phyloP scores from a whole-genome alignment of 2,329 filamentous ascomycete species.

The Venturia nashicola region DNA sequence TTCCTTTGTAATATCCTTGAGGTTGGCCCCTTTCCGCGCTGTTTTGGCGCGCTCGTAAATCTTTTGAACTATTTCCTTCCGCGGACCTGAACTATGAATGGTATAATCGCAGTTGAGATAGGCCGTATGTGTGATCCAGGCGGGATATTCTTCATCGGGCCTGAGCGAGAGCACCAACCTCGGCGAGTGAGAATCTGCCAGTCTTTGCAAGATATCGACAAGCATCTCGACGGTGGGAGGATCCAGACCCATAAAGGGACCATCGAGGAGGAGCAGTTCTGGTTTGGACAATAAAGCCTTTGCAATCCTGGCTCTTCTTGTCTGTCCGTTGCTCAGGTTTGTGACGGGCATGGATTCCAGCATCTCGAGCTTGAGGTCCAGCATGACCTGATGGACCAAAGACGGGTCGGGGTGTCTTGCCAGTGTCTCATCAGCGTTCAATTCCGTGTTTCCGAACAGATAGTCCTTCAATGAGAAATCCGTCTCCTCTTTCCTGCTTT shows the following conservation, averaged over 20 bases:
- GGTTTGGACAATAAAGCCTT: conserved; percentile 69
- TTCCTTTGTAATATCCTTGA: not conserved
- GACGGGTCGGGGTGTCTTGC: conserved; percentile 25
- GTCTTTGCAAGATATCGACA: conserved; percentile 54
- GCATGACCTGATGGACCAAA: conserved; percentile 50
- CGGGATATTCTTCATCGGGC: conserved; percentile 75
- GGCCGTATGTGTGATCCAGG: conserved; percentile 80
- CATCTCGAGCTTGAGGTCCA: conserved; percentile 54
- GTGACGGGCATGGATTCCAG: conserved; percentile 73
- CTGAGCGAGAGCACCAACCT: conserved; percentile 65
- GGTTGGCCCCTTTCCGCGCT: not conserved
- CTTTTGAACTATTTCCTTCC: not conserved
- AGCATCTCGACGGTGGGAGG: conserved; percentile 65
- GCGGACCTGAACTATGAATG: conserved; percentile 30
- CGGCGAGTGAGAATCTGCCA: conserved; percentile 56
- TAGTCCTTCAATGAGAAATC: conserved; percentile 80
- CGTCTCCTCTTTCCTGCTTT: conserved; percentile 72
- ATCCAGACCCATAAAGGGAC: conserved; percentile 85
- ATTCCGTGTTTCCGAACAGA: conserved; percentile 65
- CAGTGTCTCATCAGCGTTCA: conserved; percentile 55
- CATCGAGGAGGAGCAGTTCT: conserved; percentile 75
- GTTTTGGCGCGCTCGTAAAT: conserved; percentile 1
- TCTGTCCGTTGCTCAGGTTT: conserved; percentile 90
- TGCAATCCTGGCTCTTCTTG: conserved; percentile 73
- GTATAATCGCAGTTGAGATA: conserved; percentile 57